Percentiles rank a stretch among this genome's conserved stretches.
phyloP scores from a whole-genome alignment of 345 rosid genomes.

The Rhodamnia argentea region DNA sequence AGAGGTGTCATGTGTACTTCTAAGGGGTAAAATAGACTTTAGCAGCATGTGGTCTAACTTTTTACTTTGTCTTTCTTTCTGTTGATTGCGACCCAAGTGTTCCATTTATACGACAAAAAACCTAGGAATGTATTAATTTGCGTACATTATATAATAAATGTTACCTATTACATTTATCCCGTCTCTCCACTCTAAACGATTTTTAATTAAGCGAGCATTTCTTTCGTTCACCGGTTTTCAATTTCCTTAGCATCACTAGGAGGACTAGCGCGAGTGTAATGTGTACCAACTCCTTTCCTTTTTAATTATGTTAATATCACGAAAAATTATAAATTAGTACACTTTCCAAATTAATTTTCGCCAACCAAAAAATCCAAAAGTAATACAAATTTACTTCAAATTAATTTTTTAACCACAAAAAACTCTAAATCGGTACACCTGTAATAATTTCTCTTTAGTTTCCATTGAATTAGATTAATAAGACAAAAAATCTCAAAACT shows the following conservation, averaged over 20 bases:
- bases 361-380: too few relatives aligned
- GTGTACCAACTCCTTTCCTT: neutral
- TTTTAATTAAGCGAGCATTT: neutral
- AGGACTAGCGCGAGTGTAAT: neutral
- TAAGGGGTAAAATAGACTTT: neutral
- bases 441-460: too few relatives aligned
- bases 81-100: too few relatives aligned
- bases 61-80: neutral
- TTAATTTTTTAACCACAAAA: too few relatives aligned
- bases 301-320: too few relatives aligned
- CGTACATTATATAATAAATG: neutral
- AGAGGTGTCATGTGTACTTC: neutral
- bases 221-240: neutral
- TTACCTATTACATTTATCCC: neutral
- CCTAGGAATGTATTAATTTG: neutral
- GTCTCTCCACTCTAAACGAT: neutral
- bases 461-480: too few relatives aligned
- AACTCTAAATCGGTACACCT: too few relatives aligned
- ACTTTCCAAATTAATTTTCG: too few relatives aligned
- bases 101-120: neutral
- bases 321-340: too few relatives aligned
- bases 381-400: too few relatives aligned
- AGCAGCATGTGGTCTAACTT: neutral
- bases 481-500: too few relatives aligned
- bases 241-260: neutral